Conservation (phyloP, 768 basidiomycete species). For the Calocybe gangraenosa region DNA sequence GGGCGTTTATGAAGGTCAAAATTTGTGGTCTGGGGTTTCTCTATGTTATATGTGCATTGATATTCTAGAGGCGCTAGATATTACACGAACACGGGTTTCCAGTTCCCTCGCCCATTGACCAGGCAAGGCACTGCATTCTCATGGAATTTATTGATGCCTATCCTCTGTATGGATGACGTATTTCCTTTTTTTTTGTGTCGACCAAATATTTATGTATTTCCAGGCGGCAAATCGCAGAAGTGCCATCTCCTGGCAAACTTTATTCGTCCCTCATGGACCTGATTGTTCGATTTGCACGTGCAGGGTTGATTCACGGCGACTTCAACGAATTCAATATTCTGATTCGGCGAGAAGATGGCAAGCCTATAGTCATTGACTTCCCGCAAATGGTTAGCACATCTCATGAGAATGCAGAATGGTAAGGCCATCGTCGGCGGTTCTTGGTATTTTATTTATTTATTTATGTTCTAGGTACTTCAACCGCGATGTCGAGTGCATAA, state of each 20-base stretch:
- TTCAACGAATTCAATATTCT: conserved; percentile 99
- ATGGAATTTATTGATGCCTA: conserved; percentile 97
- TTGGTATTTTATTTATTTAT: conserved; percentile 9
- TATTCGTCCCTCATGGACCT: conserved; percentile 94
- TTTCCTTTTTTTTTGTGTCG: conserved; percentile 8
- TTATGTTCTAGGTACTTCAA: conserved; percentile 86
- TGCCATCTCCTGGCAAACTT: conserved; percentile 82
- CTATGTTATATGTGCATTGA: neutral
- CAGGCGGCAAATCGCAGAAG: conserved; percentile 83
- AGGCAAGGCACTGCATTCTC: conserved; percentile 89
- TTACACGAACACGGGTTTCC: conserved; percentile 90
- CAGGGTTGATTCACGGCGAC: conserved; percentile 97
- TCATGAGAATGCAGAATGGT: conserved; percentile 97
- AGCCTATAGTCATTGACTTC: conserved; percentile 95
- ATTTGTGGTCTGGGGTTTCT: neutral
- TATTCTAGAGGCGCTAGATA: conserved; percentile 47
- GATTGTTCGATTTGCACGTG: conserved; percentile 89
- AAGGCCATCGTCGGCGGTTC: conserved; percentile 19
- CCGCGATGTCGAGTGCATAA: conserved; percentile 95
- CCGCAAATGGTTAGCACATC: conserved; percentile 99
- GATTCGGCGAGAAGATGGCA: conserved; percentile 66
- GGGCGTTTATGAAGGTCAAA: conserved; percentile 94
- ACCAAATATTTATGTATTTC: neutral
- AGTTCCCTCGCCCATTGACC: conserved; percentile 90
- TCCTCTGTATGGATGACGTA: conserved; percentile 56